Base-by-base conservation (phyloP, 805 yeast genomes). In the Teunomyces tritomae region DNA sequence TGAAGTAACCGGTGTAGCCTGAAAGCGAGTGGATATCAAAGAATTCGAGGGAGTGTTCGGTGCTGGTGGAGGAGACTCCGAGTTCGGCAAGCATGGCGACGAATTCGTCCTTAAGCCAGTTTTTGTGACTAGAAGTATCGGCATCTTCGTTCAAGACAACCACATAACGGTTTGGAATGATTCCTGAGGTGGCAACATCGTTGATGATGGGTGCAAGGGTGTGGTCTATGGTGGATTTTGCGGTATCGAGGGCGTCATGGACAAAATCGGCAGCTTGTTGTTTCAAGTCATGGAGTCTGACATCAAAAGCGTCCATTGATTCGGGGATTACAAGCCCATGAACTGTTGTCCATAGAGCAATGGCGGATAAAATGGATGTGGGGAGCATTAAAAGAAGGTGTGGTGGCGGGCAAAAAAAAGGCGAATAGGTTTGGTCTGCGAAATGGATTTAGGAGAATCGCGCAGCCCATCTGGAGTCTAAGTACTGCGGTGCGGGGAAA, bases 1-100 rank as follows among this genome's bases (percentile, higher is more conserved):
- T 52, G 45, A 62, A 50, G 47, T 49, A 55, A 14, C 62, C 65
- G 5, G 47, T 36, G 46, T 55, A 62, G 28, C 66, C 66, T 28
- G 43, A 26, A 29, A 53, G 37, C 35, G 48, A 20, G 36, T 44
- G 33, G 10, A 53, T 48, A 30, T 50, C 51, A 27, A 55, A 54
- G 32, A 46, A 48, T 36, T 47, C 43, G 28, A 50, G 46, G 42
- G 59, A 53, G 40, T 57, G 54, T 6, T 26, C 16, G n/a, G 16
- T 0, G 24, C 16, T 29, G 13, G 26, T 20, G 17, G 36, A 35
- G 14, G 49, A 24, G 26, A 47, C 27, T 27, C 62, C 55, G 42
- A 68, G 63, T 14, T 47, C 46, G 16, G 28, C 13, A 4, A 16
- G 28, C 37, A 39, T 32, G 10, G 39, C 43, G 11, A 28, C 5